Evolutionary conservation across 805 yeast genomes (phyloP).

Genomic region (Suhomyces canberraensis): DNA sequence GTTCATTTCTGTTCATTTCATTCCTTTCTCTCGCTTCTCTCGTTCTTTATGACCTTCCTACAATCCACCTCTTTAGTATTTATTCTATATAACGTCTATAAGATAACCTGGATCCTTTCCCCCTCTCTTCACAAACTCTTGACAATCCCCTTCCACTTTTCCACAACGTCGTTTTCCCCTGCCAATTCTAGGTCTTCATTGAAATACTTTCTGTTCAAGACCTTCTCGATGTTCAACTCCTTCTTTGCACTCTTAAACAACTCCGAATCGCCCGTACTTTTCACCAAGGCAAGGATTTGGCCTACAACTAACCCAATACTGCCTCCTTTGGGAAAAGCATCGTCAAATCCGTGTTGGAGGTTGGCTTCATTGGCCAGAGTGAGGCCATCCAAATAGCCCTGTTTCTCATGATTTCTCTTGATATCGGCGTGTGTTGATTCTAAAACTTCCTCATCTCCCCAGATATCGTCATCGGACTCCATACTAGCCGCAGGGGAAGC

Average conservation of each 20-base stretch:
- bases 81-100: too few species aligned
- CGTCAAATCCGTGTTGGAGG: constrained; percentile 78
- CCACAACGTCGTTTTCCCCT: too few species aligned
- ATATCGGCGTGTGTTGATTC: constrained; percentile 28
- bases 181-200: constrained; percentile 43
- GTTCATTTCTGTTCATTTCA: too few species aligned
- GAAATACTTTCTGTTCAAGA: constrained; percentile 55
- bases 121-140: too few species aligned
- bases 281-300: constrained; percentile 49
- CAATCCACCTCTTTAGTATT: too few species aligned
- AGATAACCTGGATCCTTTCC: too few species aligned
- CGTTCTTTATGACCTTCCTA: too few species aligned
- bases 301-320: constrained; percentile 67
- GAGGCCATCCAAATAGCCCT: constrained; percentile 83
- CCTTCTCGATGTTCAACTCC: constrained; percentile 58
- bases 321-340: constrained; percentile 76
- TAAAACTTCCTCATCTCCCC: constrained; percentile 28
- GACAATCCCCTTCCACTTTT: too few species aligned
- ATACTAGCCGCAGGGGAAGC: too few species aligned
- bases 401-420: constrained; percentile 63
- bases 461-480: constrained; percentile 24
- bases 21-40: too few species aligned
- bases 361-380: constrained; percentile 63
- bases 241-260: constrained; percentile 36
- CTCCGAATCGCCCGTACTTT: constrained; percentile 19